These are phyloP conservation scores for Eucalyptus caleyi DNA, from an alignment of 345 rosid genomes.

Conservation along the genomic window DNA sequence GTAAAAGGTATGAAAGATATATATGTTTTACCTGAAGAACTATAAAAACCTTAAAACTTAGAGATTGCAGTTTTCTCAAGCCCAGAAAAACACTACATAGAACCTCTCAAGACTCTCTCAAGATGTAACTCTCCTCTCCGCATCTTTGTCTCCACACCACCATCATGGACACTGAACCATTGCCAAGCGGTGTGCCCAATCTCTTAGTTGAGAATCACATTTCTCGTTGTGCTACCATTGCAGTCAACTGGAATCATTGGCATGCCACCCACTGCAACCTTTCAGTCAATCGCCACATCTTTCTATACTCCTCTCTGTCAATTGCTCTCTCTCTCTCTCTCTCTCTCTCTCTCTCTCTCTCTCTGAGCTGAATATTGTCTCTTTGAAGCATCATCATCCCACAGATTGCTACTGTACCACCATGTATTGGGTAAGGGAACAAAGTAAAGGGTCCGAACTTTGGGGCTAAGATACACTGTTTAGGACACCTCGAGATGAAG, in stretches of 20 bases:
- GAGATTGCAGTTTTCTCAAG: neutral
- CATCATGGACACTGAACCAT: neutral
- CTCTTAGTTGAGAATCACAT: neutral
- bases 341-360: neutral
- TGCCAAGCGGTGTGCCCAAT: neutral
- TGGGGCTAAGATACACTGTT: neutral
- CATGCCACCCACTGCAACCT: neutral
- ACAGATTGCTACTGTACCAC: neutral
- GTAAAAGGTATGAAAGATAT: neutral
- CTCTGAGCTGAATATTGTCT: neutral
- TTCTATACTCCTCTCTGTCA: neutral
- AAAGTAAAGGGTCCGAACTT: neutral
- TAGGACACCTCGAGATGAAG: neutral
- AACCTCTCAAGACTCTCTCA: neutral
- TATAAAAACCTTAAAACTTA: neutral
- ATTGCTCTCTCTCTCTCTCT: neutral
- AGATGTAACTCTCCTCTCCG: neutral
- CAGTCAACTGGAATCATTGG: neutral
- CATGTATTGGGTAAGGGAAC: neutral
- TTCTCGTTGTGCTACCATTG: neutral
- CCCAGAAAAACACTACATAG: neutral
- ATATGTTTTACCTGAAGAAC: neutral
- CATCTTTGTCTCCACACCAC: neutral
- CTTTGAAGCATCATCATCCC: neutral
- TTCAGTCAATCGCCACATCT: neutral